Evolutionary conservation across 2,329 filamentous ascomycete species (phyloP).

Genomic region (Trematosphaeria pertusa): DNA sequence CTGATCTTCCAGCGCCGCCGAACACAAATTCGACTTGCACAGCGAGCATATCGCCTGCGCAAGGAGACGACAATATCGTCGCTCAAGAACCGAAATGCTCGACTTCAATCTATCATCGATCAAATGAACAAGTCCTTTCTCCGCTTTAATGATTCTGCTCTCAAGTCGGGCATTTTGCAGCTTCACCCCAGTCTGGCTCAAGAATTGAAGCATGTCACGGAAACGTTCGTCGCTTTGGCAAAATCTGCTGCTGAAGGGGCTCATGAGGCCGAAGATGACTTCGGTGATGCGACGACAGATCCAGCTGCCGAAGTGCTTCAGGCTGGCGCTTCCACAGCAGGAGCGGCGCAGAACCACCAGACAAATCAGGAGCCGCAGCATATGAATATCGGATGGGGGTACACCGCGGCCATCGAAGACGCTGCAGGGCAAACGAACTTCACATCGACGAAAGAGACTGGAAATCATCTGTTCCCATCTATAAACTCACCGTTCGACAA

Average conservation of each 20-base stretch:
- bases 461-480: no score
- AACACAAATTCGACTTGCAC: slow-evolving; percentile 86
- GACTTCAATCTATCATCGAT: slow-evolving; percentile 72
- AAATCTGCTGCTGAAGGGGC: slow-evolving; percentile 51
- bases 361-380: slow-evolving; percentile 1
- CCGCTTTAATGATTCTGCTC: slow-evolving; percentile 68
- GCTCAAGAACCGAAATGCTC: slow-evolving; percentile 72
- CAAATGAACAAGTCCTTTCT: slow-evolving; percentile 77
- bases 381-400: slow-evolving; percentile 36
- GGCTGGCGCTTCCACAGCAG: slow-evolving; percentile 5
- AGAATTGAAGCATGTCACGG: slow-evolving; percentile 63
- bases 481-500: no score
- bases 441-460: slow-evolving; percentile 9
- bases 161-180: slow-evolving; percentile 65
- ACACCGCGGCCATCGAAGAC: slow-evolving; percentile 16
- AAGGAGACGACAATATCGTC: slow-evolving; percentile 82
- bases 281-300: slow-evolving; percentile 37
- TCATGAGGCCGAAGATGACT: slow-evolving; percentile 36
- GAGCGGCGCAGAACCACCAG: slow-evolving; percentile 8
- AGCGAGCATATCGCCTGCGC: slow-evolving; percentile 82
- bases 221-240: slow-evolving; percentile 64
- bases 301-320: slow-evolving; percentile 14
- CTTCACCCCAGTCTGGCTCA: slow-evolving; percentile 63
- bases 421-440: slow-evolving; percentile 1
- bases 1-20: slow-evolving; percentile 68